Evolutionary conservation across 1,139 yeast genomes (phyloP), one percentile per base, ranked within the genome.

Genomic region (Geotrichum fermentans): DNA sequence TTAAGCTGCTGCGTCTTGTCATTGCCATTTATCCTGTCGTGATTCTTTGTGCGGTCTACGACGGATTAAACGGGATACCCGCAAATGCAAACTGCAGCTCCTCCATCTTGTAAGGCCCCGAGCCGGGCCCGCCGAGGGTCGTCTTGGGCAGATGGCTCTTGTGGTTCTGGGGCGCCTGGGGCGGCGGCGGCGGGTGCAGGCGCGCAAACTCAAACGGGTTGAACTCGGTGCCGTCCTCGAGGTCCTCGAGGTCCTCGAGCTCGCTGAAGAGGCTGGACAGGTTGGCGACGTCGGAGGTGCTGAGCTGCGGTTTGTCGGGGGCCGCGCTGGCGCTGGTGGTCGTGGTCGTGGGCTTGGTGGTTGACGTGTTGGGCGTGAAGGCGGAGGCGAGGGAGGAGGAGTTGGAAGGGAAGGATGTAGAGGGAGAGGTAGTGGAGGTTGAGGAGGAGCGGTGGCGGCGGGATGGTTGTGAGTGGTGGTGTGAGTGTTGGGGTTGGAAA

Each of bases 1-100:
- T n/a, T 10, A 4, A 11, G 16, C 36, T 11, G 32, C 32, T 28
- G n/a, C 32, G 3, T 28, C 3, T n/a, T n/a, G 14, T 32, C 34
- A 11, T 13, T 32, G 17, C 6, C 34, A 11, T n/a, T 32, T 14
- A n/a, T 6, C 34, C 34, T 32, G 34, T 32, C 17, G 8, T 8
- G 13, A n/a, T 32, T n/a, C 5, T n/a, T n/a, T 3, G n/a, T 11
- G 13, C 16, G 34, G 16, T 8, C 29, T 40, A 60, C 7, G 62
- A 58, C 10, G 65, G 65, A 44, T 61, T 61, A 51, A 59, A 61
- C 10, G 65, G 65, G 34, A 61, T 59, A 1, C 59, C 62, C 33
- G 59, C 61, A 45, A 56, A 60, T 16, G 36, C 47, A 38, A 43
- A 47, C 16, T 26, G 22, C 20, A 37, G 35, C 14, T 43, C 47